A percentile compares a stretch with the other conserved stretches of the same genome.
These are phyloP conservation scores for Zygoascus meyerae DNA, from an alignment of 1,139 yeast genomes.

Conservation along the genomic window DNA sequence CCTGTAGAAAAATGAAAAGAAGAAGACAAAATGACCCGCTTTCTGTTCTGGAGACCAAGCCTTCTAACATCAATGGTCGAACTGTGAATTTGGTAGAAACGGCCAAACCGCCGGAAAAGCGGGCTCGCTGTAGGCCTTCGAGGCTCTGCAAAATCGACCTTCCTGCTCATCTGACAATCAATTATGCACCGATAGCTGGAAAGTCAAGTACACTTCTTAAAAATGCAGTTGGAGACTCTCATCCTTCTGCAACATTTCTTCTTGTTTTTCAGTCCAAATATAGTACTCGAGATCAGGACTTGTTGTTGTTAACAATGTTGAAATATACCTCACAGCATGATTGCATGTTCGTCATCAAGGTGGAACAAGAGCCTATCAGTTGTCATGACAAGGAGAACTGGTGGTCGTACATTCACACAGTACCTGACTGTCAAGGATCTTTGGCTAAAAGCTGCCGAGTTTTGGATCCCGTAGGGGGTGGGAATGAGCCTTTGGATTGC, in stretches of 20 bases:
- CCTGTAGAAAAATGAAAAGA: too few species aligned
- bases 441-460: slow-evolving; percentile 22
- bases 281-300: slow-evolving; percentile 4
- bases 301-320: not conserved
- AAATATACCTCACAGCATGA: not conserved
- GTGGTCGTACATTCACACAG: slow-evolving; percentile 1
- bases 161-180: slow-evolving; percentile 1
- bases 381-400: slow-evolving; percentile 1
- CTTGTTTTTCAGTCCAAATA: slow-evolving; percentile 8
- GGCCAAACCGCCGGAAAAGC: not conserved
- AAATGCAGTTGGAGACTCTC: not conserved
- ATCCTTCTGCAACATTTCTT: not conserved
- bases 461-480: slow-evolving; percentile 25
- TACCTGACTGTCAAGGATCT: slow-evolving; percentile 8
- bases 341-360: not conserved
- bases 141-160: not conserved
- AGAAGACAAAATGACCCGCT: too few species aligned
- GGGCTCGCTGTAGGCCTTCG: not conserved
- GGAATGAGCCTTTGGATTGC: slow-evolving; percentile 19
- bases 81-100: too few species aligned
- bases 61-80: too few species aligned
- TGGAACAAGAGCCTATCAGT: not conserved
- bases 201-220: not conserved
- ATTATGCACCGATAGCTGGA: not conserved
- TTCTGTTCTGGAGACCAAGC: too few species aligned